Percentiles rank a stretch among this genome's conserved stretches.
phyloP scores from a whole-genome alignment of 768 basidiomycete genomes.

The Tricholoma matsutake region DNA sequence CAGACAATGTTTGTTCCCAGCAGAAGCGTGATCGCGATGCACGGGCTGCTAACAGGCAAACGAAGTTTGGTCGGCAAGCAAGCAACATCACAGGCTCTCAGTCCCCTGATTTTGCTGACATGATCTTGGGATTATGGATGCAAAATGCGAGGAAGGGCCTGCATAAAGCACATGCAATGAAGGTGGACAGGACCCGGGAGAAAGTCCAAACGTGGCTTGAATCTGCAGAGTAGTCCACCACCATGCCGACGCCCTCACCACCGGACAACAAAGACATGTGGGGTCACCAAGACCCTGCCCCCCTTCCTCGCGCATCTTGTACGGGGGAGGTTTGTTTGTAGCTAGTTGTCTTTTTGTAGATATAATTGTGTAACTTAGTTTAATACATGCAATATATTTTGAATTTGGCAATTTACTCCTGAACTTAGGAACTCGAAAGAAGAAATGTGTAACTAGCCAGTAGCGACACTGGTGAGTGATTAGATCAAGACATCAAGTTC shows the following conservation, averaged over 20 bases:
- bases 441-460: too few species aligned
- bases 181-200: slow-evolving; percentile 14
- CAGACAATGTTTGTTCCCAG: slow-evolving; percentile 4
- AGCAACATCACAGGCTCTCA: slow-evolving; percentile 5
- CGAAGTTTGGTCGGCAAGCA: slow-evolving; percentile 2
- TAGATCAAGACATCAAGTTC: too few species aligned
- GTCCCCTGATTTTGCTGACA: slow-evolving; percentile 14
- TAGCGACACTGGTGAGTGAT: too few species aligned
- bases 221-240: not conserved
- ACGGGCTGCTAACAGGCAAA: slow-evolving; percentile 9
- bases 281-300: too few species aligned
- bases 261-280: too few species aligned
- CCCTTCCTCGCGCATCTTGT: too few species aligned
- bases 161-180: slow-evolving; percentile 12
- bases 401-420: too few species aligned
- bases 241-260: not conserved
- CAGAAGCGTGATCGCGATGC: slow-evolving; percentile 11
- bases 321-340: too few species aligned
- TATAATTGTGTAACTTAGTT: not conserved
- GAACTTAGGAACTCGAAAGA: not conserved
- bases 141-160: slow-evolving; percentile 15
- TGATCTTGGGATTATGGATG: slow-evolving; percentile 16
- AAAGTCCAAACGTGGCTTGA: slow-evolving; percentile 17
- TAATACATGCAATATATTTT: not conserved
- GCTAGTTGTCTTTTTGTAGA: too few species aligned